Evolutionary conservation across 139 green algal species (phyloP), one percentile per base, ranked within the genome.

Genomic region (Closterium sp.): DNA sequence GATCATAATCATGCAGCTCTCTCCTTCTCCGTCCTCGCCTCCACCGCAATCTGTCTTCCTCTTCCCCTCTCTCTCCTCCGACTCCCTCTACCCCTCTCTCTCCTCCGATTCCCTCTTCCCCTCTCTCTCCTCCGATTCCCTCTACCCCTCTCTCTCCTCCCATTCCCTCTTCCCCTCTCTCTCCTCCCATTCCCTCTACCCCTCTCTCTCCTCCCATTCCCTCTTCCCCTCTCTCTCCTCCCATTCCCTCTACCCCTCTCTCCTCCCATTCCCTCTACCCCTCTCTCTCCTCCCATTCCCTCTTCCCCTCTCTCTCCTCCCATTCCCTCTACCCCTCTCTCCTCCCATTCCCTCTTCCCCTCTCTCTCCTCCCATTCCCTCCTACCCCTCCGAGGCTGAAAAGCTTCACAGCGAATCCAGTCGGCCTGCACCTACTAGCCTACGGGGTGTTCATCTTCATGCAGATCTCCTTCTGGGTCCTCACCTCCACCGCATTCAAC

Each of bases 391-490:
- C 86, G 87, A 32, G 13, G 42, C 96, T 99, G 30, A 96, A 97
- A 89, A 97, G 98, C 93, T 99, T 99, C 93, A 95, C 70, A 2
- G 86, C 89, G 17, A 98, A 97, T 85, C 70, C 85, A 85, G 97
- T 97, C 85, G 93, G 42, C 2, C 17, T 98, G n/a, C 95, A 97
- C 89, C 86, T 97, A 85, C 93, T 99, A 28, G 97, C 84, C 21
- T 87, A 73, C 10, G 11, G 50, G 10, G 9, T 99, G 2, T 98
- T 97, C 95, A 95, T 96, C 94, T 96, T 98, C 95, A 96, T 96
- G 91, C 96, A 98, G 95, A 96, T 99, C 21, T 96, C 97, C 6
- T 97, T 97, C 30, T 93, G 96, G 9, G 98, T 99, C 93, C 93
- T 98, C 10, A 30, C 50, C 28, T 29, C 88, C 24, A 45, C 88